Base-by-base conservation (phyloP, 805 yeast species). In the Diddensiella transvaalensis region DNA sequence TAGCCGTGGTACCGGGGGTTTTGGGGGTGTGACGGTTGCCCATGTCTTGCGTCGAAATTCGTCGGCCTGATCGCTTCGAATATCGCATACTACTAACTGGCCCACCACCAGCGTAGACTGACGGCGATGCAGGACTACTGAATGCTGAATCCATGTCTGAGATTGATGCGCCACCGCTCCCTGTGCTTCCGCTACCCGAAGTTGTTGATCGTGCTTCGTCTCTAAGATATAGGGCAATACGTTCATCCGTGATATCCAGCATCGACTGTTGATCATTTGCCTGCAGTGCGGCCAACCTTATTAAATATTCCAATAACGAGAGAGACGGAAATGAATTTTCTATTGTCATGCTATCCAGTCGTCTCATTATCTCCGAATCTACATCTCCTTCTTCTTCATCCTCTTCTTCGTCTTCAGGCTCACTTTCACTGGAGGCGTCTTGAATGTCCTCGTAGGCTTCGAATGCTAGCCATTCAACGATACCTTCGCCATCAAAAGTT, bases 191-290 rank as follows among this genome's bases (percentile, higher is more conserved):
- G 22, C 35, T 22, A 15, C 42, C 32, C 11, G 36, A n/a, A 17
- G 23, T 8, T 22, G 42, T 41, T 17, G 22, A 39, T 21, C 46
- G 46, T 24, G 52, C 66, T 49, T 82, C 87, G 55, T 85, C 87
- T 40, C 77, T 72, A 17, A 85, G 64, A 54, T 82, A 85, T 1
- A 82, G 57, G 2, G 80, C 65, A 8, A 85, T 65, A 29, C 83
- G 72, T 60, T 85, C 91, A 60, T 86, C 93, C n/a, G 75, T 74
- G 6, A 80, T 75, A 4, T 76, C 67, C 5, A 78, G 59, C 2
- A 83, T 64, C 1, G 82, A 70, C 22, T 61, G 66, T 51, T 78
- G 80, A 56, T 83, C 89, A 50, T 70, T 77, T 10, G 75, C 68
- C 59, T 85, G 89, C 13, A 85, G 64, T 0, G 82, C 78, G 11